Conservation (phyloP, 345 rosid species). For the Mercurialis annua region DNA sequence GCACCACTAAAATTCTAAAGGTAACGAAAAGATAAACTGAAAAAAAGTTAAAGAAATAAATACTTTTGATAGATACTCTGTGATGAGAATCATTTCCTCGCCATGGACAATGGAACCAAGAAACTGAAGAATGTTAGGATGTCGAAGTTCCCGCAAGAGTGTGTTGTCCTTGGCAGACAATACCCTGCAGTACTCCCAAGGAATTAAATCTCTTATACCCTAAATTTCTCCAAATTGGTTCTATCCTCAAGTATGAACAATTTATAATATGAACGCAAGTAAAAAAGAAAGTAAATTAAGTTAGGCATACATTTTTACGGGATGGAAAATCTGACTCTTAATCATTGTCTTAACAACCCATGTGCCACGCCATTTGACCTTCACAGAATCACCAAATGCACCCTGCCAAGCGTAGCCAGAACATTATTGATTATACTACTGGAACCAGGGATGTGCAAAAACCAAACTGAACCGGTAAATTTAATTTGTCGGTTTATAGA, state of each 20-base stretch:
- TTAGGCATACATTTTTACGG: slow-evolving; percentile 35
- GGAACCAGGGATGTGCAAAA: no score
- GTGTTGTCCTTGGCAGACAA: slow-evolving; percentile 54
- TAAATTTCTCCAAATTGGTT: not conserved
- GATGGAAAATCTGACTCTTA: slow-evolving; percentile 41
- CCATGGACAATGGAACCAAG: slow-evolving; percentile 59
- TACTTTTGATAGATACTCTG: slow-evolving; percentile 55
- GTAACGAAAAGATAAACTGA: not conserved
- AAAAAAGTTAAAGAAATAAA: not conserved
- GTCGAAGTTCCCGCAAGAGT: slow-evolving; percentile 50
- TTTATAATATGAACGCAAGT: not conserved
- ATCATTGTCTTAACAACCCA: slow-evolving; percentile 62
- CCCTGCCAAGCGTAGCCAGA: slow-evolving; percentile 33
- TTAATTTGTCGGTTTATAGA: no score
- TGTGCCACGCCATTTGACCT: slow-evolving; percentile 62
- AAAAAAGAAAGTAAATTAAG: not conserved
- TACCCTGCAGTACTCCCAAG: slow-evolving; percentile 34
- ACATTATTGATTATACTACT: slow-evolving; percentile 10
- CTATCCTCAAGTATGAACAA: not conserved
- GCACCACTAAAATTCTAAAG: no score
- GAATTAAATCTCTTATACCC: slow-evolving; percentile 3
- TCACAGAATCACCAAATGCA: slow-evolving; percentile 46
- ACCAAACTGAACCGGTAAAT: no score
- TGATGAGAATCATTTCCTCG: slow-evolving; percentile 51
- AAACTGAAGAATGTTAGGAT: slow-evolving; percentile 64